Conservation (phyloP, 2,329 filamentous ascomycete species). For the Grosmannia huntii region DNA sequence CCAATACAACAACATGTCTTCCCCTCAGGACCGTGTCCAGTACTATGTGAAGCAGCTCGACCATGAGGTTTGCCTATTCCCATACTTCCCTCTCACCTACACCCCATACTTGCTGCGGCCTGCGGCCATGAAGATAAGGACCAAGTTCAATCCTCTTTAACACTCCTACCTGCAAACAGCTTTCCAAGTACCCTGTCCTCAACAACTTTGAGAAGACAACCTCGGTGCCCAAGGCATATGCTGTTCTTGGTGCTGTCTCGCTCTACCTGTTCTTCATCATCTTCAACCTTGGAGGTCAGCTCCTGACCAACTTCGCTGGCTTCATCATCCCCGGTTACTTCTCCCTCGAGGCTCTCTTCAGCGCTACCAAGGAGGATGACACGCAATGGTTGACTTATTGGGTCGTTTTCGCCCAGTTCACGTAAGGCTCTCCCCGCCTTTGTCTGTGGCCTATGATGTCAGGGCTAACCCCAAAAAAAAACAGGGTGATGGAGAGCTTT, state of each 20-base stretch:
- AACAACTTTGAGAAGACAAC: constrained; percentile 80
- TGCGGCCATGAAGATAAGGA: not conserved
- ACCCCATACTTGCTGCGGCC: not conserved
- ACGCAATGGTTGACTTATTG: constrained; percentile 79
- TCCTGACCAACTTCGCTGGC: constrained; percentile 76
- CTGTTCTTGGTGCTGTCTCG: constrained; percentile 59
- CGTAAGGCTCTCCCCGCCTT: constrained; percentile 27
- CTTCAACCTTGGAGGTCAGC: constrained; percentile 83
- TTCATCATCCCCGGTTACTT: constrained; percentile 79
- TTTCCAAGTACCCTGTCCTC: constrained; percentile 73
- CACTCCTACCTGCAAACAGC: constrained; percentile 33
- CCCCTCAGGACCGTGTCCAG: constrained; percentile 63
- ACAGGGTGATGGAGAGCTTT: constrained; percentile 63
- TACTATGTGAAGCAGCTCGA: constrained; percentile 69
- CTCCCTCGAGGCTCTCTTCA: constrained; percentile 68
- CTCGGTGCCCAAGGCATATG: constrained; percentile 74
- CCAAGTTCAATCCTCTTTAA: not conserved
- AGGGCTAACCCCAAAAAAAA: not conserved
- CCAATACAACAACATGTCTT: constrained; percentile 44
- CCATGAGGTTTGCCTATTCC: constrained; percentile 52
- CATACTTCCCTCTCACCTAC: not conserved
- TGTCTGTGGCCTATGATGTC: not conserved
- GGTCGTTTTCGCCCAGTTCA: constrained; percentile 76
- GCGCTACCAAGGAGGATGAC: constrained; percentile 57
- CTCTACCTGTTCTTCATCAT: constrained; percentile 87